These are phyloP conservation scores for Xenosphaeropsis pyriputrescens DNA, from an alignment of 2,329 filamentous ascomycete species.

Conservation along the genomic window DNA sequence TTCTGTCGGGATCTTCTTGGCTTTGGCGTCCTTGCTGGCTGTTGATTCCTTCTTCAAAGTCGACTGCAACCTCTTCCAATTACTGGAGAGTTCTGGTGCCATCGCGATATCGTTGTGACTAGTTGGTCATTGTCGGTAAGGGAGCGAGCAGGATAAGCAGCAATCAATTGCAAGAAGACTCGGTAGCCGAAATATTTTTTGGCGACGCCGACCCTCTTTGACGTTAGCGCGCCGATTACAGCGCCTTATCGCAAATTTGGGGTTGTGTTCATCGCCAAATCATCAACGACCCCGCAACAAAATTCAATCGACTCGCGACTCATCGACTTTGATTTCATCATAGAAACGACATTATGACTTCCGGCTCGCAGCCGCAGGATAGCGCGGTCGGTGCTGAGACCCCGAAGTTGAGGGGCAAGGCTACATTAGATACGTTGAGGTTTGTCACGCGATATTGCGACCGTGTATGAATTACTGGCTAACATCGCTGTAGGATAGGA, in stretches of 20 bases:
- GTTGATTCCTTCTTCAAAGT: conserved; percentile 30
- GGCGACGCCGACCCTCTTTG: too few relatives aligned
- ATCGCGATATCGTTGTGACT: conserved; percentile 6
- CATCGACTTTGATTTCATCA: conserved; percentile 8
- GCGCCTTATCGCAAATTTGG: neutral
- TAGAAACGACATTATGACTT: conserved; percentile 31
- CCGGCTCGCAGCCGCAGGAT: conserved; percentile 32
- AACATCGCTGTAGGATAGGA: conserved; percentile 14
- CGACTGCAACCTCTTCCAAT: conserved; percentile 68
- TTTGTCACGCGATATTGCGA: conserved; percentile 25
- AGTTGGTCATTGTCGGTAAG: too few relatives aligned
- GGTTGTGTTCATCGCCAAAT: conserved; percentile 12
- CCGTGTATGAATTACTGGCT: conserved; percentile 4
- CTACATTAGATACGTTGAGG: conserved; percentile 73
- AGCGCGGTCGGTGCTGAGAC: conserved; percentile 39
- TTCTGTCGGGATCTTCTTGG: conserved; percentile 15
- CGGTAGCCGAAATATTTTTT: too few relatives aligned
- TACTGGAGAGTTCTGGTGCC: conserved; percentile 37
- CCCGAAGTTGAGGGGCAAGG: conserved; percentile 58
- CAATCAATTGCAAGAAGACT: too few relatives aligned
- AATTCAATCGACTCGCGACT: conserved; percentile 6
- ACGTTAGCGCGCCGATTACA: too few relatives aligned
- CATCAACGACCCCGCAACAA: conserved; percentile 18
- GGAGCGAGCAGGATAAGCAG: too few relatives aligned
- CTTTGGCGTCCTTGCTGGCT: conserved; percentile 15